Percentiles rank a stretch among this genome's conserved stretches.
Conservation (phyloP, 2,329 filamentous ascomycete genomes). For the Fusarium kyushuense region DNA sequence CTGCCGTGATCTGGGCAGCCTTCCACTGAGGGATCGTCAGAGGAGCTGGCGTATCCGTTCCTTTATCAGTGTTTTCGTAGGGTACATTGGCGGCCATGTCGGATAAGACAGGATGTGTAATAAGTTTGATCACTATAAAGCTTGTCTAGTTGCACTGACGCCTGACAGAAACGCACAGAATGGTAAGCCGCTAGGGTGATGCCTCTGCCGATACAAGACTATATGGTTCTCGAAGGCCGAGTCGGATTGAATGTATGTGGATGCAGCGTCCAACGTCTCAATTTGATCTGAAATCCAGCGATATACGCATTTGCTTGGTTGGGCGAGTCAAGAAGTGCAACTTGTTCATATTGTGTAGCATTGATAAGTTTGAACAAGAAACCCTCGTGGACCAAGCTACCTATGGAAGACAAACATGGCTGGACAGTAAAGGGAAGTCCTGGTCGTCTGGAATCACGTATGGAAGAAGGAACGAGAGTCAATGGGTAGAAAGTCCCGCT, state of each 20-base stretch:
- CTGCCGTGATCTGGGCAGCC: constrained; percentile 40
- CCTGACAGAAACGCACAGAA: not conserved
- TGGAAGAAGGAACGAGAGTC: not conserved
- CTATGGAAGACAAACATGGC: not conserved
- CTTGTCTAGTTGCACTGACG: not conserved
- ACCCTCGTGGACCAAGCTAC: not conserved
- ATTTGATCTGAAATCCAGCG: constrained; percentile 1
- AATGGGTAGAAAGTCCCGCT: constrained; percentile 22
- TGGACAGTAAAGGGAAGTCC: not conserved
- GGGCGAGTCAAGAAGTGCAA: constrained; percentile 7
- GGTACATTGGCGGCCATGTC: constrained; percentile 2
- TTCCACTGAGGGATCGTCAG: constrained; percentile 48
- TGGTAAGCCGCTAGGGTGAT: not conserved
- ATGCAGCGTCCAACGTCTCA: constrained; percentile 11
- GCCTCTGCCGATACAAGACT: not conserved
- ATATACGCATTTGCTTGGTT: constrained; percentile 21
- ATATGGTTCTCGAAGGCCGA: not conserved
- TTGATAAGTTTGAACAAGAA: constrained; percentile 10
- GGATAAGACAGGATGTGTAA: not conserved
- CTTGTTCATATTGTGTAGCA: constrained; percentile 22
- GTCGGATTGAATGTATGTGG: constrained; percentile 9
- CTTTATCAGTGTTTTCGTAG: not conserved
- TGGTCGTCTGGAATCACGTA: not conserved
- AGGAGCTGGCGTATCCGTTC: not conserved
- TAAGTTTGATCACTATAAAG: not conserved